A percentile compares a stretch with the other conserved stretches of the same genome.
phyloP scores from a whole-genome alignment of 1,139 yeast genomes.

The Suhomyces taliae region DNA sequence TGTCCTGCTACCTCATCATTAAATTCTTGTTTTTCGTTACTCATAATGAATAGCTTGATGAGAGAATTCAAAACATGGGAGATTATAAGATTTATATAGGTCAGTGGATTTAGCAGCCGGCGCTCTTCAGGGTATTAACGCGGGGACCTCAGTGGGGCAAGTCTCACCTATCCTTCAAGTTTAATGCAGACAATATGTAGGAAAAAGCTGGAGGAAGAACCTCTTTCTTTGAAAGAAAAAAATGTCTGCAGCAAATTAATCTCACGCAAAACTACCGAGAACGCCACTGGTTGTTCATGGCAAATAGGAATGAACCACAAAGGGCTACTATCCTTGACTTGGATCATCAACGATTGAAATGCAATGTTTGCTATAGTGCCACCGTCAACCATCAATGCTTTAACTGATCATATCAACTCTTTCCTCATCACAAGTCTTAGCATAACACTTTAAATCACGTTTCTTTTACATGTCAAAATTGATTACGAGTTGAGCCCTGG shows the following conservation, averaged over 20 bases:
- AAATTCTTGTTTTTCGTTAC: background rate
- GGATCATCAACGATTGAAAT: too few relatives aligned
- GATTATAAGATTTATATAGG: conserved; percentile 4
- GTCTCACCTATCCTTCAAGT: too few relatives aligned
- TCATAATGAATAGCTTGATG: background rate
- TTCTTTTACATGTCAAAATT: background rate
- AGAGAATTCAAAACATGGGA: background rate
- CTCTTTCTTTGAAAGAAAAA: background rate
- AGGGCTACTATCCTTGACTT: background rate
- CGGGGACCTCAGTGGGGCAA: conserved; percentile 3
- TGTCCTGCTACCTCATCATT: background rate
- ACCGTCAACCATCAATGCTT: too few relatives aligned
- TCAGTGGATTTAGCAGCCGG: conserved; percentile 5
- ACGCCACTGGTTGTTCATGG: background rate
- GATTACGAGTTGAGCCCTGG: background rate
- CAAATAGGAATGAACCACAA: background rate
- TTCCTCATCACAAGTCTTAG: too few relatives aligned
- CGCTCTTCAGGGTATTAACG: background rate
- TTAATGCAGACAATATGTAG: background rate
- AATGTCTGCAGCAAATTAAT: background rate
- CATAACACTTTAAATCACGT: too few relatives aligned
- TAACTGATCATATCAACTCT: too few relatives aligned
- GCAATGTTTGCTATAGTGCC: too few relatives aligned
- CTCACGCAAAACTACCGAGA: background rate
- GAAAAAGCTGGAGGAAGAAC: background rate